Conservation (phyloP, 179 eudicot genomes). For the Silene coronaria region DNA sequence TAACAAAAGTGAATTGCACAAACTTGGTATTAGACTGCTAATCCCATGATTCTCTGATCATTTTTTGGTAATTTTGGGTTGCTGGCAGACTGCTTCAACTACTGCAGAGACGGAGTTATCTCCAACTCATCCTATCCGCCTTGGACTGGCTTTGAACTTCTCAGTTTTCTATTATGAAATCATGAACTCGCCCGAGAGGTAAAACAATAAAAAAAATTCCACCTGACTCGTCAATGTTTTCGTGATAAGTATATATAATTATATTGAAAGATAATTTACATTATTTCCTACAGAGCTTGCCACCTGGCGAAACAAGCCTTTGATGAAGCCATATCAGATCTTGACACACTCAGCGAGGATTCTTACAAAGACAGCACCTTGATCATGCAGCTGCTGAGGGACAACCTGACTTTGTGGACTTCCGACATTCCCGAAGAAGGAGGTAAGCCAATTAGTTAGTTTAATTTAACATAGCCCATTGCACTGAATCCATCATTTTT, state of each 20-base stretch:
- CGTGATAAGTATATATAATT: neutral
- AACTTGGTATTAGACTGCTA: neutral
- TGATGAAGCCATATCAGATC: conserved; percentile 30
- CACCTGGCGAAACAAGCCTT: conserved; percentile 25
- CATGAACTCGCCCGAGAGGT: conserved; percentile 58
- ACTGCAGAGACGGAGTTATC: conserved; percentile 42
- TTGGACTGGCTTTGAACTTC: conserved; percentile 54
- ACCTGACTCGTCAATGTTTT: neutral
- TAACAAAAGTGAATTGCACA: neutral
- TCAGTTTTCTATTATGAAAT: conserved; percentile 62
- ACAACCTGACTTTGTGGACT: conserved; percentile 32
- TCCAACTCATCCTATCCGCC: conserved; percentile 55
- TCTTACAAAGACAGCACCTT: conserved; percentile 35
- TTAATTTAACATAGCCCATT: neutral
- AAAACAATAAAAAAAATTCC: neutral
- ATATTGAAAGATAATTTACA: neutral
- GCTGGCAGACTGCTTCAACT: conserved; percentile 42
- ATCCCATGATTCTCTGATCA: neutral
- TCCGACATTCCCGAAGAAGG: conserved; percentile 26
- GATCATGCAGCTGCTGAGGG: conserved; percentile 33
- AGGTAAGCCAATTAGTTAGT: conserved; percentile 13
- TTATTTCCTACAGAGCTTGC: conserved; percentile 18
- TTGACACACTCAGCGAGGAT: conserved; percentile 30
- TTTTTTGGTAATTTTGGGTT: neutral
- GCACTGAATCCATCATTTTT: neutral